Conservation (phyloP, 192 early-diverging fungal genomes). For the Obelidium mucronatum region DNA sequence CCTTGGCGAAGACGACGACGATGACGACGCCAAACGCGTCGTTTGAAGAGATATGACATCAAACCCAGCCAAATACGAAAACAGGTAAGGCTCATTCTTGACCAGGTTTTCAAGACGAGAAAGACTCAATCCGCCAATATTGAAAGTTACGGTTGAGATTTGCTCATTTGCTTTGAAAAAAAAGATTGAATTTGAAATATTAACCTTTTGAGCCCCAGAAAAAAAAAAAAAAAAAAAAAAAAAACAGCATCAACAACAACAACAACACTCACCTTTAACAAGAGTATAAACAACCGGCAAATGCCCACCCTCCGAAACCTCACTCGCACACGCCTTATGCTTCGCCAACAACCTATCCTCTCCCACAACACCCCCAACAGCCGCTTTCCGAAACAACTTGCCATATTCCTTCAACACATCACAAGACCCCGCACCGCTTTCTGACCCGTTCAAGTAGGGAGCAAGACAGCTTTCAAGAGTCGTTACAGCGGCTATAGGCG, state of each 20-base stretch:
- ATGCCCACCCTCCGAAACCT: slow-evolving; percentile 3
- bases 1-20: too few species aligned
- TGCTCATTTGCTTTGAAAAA: neutral
- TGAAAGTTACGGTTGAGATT: slow-evolving; percentile 17
- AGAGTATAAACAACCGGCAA: slow-evolving; percentile 19
- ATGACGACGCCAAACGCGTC: neutral
- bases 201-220: too few species aligned
- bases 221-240: neutral
- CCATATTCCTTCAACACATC: slow-evolving; percentile 21
- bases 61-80: slow-evolving; percentile 9
- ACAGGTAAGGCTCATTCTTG: neutral
- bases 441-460: neutral
- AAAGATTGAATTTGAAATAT: neutral
- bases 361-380: slow-evolving; percentile 13
- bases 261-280: neutral
- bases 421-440: neutral
- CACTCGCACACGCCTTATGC: neutral
- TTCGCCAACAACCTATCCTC: slow-evolving; percentile 20
- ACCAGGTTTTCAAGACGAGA: neutral
- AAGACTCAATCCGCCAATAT: slow-evolving; percentile 19
- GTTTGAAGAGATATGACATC: slow-evolving; percentile 18
- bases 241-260: neutral
- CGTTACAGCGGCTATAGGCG: neutral
- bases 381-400: slow-evolving; percentile 17
- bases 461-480: slow-evolving; percentile 23